Evolutionary conservation across 2,329 filamentous ascomycete species (phyloP), one percentile per base, ranked within the genome.

Genomic region (Calonectria hawksworthii): DNA sequence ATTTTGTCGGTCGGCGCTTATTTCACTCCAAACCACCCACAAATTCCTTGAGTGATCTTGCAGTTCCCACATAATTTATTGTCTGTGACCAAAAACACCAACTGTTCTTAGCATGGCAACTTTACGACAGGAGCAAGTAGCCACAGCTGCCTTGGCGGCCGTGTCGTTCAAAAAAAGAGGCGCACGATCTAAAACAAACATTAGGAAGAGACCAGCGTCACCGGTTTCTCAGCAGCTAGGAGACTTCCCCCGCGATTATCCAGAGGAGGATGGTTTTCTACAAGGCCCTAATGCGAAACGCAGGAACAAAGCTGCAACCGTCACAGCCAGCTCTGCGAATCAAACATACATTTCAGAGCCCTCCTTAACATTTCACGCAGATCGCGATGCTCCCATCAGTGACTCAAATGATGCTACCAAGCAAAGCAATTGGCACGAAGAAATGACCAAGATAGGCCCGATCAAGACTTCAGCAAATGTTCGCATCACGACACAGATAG

Each of bases 401-500:
- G 14, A 59, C 21, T 36, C 28, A n/a, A 56, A 61, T 18, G 67
- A 69, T 26, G 67, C 67, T 16, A 61, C 67, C 6, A 69, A 69
- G 13, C 38, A 41, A 18, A 56, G 21, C 4, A 30, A 69, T 21
- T 69, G 67, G 67, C 13, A 36, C 8, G 67, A 51, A 32, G 52
- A 50, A 38, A 69, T 51, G 52, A 44, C 28, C 38, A 69, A 59
- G 38, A 69, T 61, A 26, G 67, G 52, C 21, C 67, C 38, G 5
- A 36, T 28, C 36, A 61, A 69, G 38, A 18, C 67, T 23, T 68
- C 65, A 10, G 26, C 52, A 32, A 69, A 69, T 32, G 67, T 61
- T 7, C 67, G 67, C 38, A 44, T 61, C 11, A 69, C 67, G n/a
- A 61, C 32, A n/a, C 54, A 38, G 9, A 38, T 61, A 13, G 97